Evolutionary conservation across 176 grass and related monocot genomes (phyloP).

Genomic region (Rhipidocladum racemiflorum): DNA sequence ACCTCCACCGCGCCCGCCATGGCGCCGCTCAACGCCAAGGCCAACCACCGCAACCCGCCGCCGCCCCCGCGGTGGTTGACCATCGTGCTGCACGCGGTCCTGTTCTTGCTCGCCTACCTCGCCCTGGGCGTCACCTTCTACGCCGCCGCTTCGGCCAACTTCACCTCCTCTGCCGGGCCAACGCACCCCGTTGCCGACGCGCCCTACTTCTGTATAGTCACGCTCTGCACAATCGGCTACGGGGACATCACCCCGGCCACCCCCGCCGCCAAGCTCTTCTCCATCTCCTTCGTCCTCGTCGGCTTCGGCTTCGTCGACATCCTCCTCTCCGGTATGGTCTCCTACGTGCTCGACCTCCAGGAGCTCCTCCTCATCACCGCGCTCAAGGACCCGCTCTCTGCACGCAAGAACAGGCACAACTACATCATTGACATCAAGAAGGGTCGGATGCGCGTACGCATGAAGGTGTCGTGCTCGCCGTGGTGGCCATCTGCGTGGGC

Average conservation of each 20-base stretch:
- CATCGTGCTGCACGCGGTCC: slow-evolving; percentile 58
- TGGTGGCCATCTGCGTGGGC: slow-evolving; percentile 65
- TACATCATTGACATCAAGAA: slow-evolving; percentile 93
- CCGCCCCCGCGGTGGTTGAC: slow-evolving; percentile 26
- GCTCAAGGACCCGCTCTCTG: slow-evolving; percentile 43
- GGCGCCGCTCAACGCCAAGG: slow-evolving; percentile 43
- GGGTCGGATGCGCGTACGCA: slow-evolving; percentile 84
- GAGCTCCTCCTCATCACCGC: slow-evolving; percentile 87
- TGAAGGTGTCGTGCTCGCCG: slow-evolving; percentile 78
- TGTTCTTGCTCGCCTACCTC: slow-evolving; percentile 76
- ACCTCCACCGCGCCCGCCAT: slow-evolving; percentile 76
- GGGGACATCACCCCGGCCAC: slow-evolving; percentile 88
- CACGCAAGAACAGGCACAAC: slow-evolving; percentile 49
- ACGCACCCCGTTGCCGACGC: slow-evolving; percentile 86
- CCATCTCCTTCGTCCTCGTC: slow-evolving; percentile 77
- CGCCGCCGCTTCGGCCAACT: slow-evolving; percentile 57
- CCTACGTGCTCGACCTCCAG: slow-evolving; percentile 88
- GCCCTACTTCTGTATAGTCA: slow-evolving; percentile 95
- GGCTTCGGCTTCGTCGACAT: too few relatives aligned
- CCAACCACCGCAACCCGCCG: too few relatives aligned
- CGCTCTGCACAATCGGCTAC: slow-evolving; percentile 94
- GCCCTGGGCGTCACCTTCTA: slow-evolving; percentile 68
- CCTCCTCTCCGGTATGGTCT: too few relatives aligned
- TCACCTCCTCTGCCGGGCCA: slow-evolving; percentile 40
- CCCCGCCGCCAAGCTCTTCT: slow-evolving; percentile 80